Evolutionary conservation across 805 yeast genomes (phyloP), one percentile per base, ranked within the genome.

Genomic region (Danielozyma ontarioensis): DNA sequence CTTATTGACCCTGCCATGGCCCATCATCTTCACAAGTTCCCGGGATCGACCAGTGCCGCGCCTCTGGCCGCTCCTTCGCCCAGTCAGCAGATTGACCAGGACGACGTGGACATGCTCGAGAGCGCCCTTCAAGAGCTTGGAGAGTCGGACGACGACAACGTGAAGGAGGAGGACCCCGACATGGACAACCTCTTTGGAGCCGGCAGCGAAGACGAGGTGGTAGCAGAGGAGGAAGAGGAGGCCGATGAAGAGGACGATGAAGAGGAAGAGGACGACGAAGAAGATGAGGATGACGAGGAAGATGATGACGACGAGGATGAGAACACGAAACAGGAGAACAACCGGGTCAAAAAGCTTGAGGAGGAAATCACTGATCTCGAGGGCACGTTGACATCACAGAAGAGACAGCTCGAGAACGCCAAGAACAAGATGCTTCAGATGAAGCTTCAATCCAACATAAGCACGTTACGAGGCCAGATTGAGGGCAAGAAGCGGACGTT

Each of bases 341-440:
- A 40, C 6, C 6, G 46, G 85, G 85, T 54, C 44, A 88, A 84
- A 48, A 70, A 87, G 44, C 64, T 93, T 35, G 77, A 76, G 40
- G 97, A 90, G 57, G 97, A 89, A 55, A 80, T 93, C 36, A 62
- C 70, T 5, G 98, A 93, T 50, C 68, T 93, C 39, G 88, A 84
- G 52, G 57, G 55, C 31, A 88, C 90, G 0, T 81, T 93, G 32
- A 76, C 72, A 34, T 81, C 80, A 47, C 89, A 90, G 50, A 77
- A 76, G 53, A 69, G 70, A 29, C 88, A 84, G 47, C 74, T 86
- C 31, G 76, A 71, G 14, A 78, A 80, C 5, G 88, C 89, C 3
- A 71, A 78, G 31, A 87, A 87, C 52, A 89, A 90, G 46, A 81
- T 90, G 61, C 72, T 93, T 76, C 78, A 81, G 51, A 83, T 81